These are phyloP conservation scores for Suillus subalutaceus DNA, from an alignment of 768 basidiomycete genomes.

Conservation along the genomic window DNA sequence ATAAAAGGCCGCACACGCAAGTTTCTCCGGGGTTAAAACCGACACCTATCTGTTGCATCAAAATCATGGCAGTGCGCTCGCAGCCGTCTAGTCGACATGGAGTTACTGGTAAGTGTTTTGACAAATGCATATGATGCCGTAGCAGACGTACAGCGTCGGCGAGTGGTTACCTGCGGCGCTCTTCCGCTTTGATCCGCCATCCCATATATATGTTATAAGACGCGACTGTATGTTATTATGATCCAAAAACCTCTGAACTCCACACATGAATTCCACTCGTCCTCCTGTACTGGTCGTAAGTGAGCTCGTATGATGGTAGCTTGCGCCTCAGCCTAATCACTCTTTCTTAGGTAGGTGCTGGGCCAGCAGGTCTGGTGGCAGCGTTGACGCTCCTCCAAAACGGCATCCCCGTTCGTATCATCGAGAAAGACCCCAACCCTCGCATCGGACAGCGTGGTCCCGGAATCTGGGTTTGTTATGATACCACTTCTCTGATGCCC, in stretches of 20 bases:
- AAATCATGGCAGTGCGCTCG: too few relatives aligned
- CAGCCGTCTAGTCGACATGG: too few relatives aligned
- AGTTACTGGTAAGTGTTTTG: neutral
- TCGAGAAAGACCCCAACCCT: conserved; percentile 21
- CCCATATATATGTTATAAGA: neutral
- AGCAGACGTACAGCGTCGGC: too few relatives aligned
- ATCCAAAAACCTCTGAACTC: neutral
- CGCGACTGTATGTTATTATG: neutral
- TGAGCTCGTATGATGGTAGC: neutral
- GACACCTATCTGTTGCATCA: too few relatives aligned
- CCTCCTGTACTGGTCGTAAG: conserved; percentile 12
- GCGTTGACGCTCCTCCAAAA: conserved; percentile 40
- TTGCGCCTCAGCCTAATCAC: neutral
- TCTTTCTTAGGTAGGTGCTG: conserved; percentile 43
- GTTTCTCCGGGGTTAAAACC: too few relatives aligned
- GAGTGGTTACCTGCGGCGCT: neutral
- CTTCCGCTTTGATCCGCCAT: neutral
- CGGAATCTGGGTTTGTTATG: conserved; percentile 35
- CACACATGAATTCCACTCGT: neutral
- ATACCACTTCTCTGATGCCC: too few relatives aligned
- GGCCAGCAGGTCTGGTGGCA: conserved; percentile 48
- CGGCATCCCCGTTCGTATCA: conserved; percentile 24
- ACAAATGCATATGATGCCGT: neutral
- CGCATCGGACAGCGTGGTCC: conserved; percentile 41
- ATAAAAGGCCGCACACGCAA: too few relatives aligned